Evolutionary conservation across 2,329 filamentous ascomycete species (phyloP).

Genomic region (Cladophialophora psammophila): DNA sequence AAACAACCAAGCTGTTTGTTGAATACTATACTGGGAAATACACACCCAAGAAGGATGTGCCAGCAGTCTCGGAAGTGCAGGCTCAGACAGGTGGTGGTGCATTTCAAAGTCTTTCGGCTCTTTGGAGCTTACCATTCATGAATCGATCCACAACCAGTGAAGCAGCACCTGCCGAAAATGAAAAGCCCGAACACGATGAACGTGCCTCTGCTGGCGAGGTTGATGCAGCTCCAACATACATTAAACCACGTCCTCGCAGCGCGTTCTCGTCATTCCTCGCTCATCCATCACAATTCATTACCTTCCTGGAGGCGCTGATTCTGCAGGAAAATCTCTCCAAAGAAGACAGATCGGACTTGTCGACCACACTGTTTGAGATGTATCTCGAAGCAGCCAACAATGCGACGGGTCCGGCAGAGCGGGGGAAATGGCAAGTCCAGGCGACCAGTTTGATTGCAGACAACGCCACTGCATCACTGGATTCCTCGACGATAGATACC

Average conservation of each 20-base stretch:
- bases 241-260: slow-evolving; percentile 79
- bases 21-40: slow-evolving; percentile 93
- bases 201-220: slow-evolving; percentile 40
- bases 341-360: slow-evolving; percentile 81
- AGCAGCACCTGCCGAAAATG: slow-evolving; percentile 61
- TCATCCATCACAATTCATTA: slow-evolving; percentile 87
- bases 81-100: slow-evolving; percentile 70
- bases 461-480: slow-evolving; percentile 59
- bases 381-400: slow-evolving; percentile 88
- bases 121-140: slow-evolving; percentile 87
- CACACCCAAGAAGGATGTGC: slow-evolving; percentile 71
- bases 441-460: slow-evolving; percentile 84
- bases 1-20: slow-evolving; percentile 87
- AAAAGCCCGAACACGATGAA: slow-evolving; percentile 46
- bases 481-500: slow-evolving; percentile 75
- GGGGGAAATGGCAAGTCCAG: slow-evolving; percentile 86
- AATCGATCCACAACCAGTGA: slow-evolving; percentile 65
- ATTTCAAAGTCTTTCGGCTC: slow-evolving; percentile 82
- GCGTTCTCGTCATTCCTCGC: slow-evolving; percentile 98
- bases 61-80: slow-evolving; percentile 57
- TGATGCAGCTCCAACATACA: slow-evolving; percentile 65
- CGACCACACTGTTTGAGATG: slow-evolving; percentile 97
- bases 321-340: slow-evolving; percentile 73
- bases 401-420: slow-evolving; percentile 67
- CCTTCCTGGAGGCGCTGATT: slow-evolving; percentile 88